Percentiles rank a stretch among this genome's conserved stretches.
phyloP scores from a whole-genome alignment of 495 filamentous ascomycete genomes.

The Hyaloscypha variabilis region DNA sequence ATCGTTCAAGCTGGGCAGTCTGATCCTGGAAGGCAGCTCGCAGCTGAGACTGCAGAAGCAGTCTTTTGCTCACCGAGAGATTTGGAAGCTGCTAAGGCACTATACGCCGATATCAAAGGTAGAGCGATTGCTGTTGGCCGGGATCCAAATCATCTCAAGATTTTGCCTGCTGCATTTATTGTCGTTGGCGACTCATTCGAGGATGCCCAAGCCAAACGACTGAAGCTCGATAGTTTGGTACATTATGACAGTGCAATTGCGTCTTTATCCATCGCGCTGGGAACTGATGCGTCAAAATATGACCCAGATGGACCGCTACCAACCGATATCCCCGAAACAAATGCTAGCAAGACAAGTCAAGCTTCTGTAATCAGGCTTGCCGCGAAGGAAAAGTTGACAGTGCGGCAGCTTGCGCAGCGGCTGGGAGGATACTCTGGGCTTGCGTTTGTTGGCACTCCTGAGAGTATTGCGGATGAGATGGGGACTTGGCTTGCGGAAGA shows the following conservation, averaged over 20 bases:
- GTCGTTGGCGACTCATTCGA: conserved; percentile 57
- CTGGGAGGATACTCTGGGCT: conserved; percentile 52
- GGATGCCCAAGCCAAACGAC: conserved; percentile 52
- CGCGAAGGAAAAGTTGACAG: conserved; percentile 42
- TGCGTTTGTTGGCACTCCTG: conserved; percentile 55
- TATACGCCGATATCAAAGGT: conserved; percentile 57
- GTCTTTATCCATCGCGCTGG: conserved; percentile 26
- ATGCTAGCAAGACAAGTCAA: conserved; percentile 43
- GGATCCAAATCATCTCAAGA: conserved; percentile 58
- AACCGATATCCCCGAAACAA: conserved; percentile 49
- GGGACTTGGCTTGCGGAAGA: conserved; percentile 56
- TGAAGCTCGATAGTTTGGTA: conserved; percentile 53
- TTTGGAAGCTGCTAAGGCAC: conserved; percentile 49
- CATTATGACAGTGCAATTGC: conserved; percentile 31
- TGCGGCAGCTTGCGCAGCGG: conserved; percentile 59
- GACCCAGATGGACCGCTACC: conserved; percentile 38
- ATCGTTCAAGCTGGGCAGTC: conserved; percentile 70
- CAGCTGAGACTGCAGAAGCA: conserved; percentile 63
- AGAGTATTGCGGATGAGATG: conserved; percentile 61
- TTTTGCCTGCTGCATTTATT: conserved; percentile 60
- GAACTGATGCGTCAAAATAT: conserved; percentile 53
- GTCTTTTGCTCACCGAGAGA: conserved; percentile 52
- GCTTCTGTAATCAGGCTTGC: conserved; percentile 38
- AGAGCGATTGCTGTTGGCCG: conserved; percentile 52
- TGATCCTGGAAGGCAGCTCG: conserved; percentile 63